Conservation (phyloP, 176 grass and related monocot species). For the Urochloa ruziziensis region DNA sequence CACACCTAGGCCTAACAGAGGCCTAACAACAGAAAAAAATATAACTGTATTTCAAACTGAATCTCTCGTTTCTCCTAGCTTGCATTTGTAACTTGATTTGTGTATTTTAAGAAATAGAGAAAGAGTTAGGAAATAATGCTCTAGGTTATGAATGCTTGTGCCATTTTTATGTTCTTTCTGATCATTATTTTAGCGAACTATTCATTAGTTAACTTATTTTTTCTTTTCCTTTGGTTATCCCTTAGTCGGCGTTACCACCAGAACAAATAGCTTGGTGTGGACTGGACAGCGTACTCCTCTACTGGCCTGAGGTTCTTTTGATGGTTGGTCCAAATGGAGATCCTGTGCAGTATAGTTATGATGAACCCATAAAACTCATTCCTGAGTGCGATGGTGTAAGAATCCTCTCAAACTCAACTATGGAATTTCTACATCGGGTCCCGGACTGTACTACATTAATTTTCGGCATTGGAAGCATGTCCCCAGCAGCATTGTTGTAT, state of each 20-base stretch:
- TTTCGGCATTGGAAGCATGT: constrained; percentile 92
- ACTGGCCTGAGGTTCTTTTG: constrained; percentile 83
- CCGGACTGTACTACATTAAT: constrained; percentile 84
- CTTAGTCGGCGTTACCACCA: constrained; percentile 88
- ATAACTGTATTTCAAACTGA: neutral
- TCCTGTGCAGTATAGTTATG: constrained; percentile 80
- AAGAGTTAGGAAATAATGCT: neutral
- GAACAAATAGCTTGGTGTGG: constrained; percentile 96
- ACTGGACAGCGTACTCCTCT: constrained; percentile 91
- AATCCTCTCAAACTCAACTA: constrained; percentile 93
- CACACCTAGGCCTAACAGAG: neutral
- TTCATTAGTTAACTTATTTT: constrained; percentile 12
- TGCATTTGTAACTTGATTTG: neutral
- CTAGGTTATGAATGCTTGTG: neutral
- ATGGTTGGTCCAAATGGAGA: constrained; percentile 91
- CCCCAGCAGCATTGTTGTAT: constrained; percentile 84
- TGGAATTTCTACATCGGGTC: constrained; percentile 94
- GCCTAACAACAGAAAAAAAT: neutral
- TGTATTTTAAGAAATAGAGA: constrained; percentile 1
- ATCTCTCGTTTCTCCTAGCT: neutral
- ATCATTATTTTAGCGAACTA: neutral
- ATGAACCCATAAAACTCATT: constrained; percentile 92
- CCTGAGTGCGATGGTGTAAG: constrained; percentile 96
- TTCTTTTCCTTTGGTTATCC: constrained; percentile 4
- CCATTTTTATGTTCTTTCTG: neutral